These are phyloP conservation scores for Aspergillus jensenii DNA, from an alignment of 2,329 filamentous ascomycete genomes.

Conservation along the genomic window DNA sequence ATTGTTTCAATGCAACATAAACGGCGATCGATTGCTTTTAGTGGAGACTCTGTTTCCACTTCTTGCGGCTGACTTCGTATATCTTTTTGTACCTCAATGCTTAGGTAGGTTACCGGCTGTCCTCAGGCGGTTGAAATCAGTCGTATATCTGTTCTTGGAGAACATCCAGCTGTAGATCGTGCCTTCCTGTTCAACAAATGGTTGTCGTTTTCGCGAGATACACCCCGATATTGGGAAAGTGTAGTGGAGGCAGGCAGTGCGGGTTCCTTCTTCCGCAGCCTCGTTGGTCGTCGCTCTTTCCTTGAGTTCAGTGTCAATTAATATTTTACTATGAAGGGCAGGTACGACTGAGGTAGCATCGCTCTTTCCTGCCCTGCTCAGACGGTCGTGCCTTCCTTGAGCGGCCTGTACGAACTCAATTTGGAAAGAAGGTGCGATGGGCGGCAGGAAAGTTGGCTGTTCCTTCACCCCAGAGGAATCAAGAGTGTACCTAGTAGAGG, in stretches of 20 bases:
- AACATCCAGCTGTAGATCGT: no score
- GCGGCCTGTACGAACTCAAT: not conserved
- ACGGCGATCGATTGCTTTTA: not conserved
- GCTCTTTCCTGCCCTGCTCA: not conserved
- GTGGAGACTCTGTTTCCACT: not conserved
- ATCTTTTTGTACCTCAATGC: not conserved
- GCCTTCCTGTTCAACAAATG: no score
- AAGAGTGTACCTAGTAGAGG: no score
- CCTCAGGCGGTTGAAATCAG: no score
- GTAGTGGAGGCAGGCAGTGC: no score
- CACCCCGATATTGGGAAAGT: no score
- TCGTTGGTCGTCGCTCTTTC: no score
- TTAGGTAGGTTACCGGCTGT: no score
- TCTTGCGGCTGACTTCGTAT: not conserved
- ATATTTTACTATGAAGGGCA: not conserved
- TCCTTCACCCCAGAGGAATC: not conserved
- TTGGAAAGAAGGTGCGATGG: not conserved
- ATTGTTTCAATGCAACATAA: not conserved
- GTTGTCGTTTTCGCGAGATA: no score
- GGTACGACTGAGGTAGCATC: not conserved
- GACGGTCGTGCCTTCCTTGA: not conserved
- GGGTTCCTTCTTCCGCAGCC: no score
- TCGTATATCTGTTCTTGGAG: no score
- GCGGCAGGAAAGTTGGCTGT: not conserved
- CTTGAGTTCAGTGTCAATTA: no score